Evolutionary conservation across 1,284 basidiomycete species (phyloP), one percentile per base, ranked within the genome.

Genomic region (Meira nashicola): DNA sequence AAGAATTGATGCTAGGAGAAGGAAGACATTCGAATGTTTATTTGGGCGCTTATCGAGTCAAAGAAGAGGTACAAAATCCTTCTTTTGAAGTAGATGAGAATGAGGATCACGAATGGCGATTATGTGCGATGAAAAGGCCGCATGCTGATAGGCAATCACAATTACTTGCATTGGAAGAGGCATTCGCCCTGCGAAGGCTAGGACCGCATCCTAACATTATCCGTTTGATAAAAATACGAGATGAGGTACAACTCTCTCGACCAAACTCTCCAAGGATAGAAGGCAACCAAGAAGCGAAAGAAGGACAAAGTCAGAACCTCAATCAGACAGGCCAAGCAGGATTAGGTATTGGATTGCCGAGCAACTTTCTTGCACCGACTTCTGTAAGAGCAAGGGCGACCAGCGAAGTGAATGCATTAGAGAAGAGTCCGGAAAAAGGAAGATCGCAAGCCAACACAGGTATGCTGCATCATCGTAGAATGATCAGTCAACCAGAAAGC

Each of bases 91-190:
- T 15, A 4, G 33, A 23, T 11, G 55, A 14, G 10, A 25, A 37
- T n/a, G 55, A 21, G 2, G 39, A 23, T 1, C 8, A 51, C 10
- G 28, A 58, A 9, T 77, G 74, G 74, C 52, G 63, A 25, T 63
- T 77, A 2, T 77, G 76, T 52, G 76, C 76, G n/a, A 59, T 76
- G 54, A 77, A 77, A 44, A 67, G 76, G 9, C 60, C 75, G 1
- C 71, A 77, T 48, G 64, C 71, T 1, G 74, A 77, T 47, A 67
- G 67, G n/a, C 68, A 73, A 41, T 67, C 66, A 11, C 73, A 77
- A 54, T 58, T 75, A 14, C 63, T 76, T 0, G 76, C 74, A 4
- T 60, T 77, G 2, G 74, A 76, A 41, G 76, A 77, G 59, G 76
- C 67, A 1, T 77, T 75, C 59, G 74, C 74, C 2, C 60, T 77